Conservation (phyloP, 2,329 filamentous ascomycete species). For the Rachicladosporium sp. region DNA sequence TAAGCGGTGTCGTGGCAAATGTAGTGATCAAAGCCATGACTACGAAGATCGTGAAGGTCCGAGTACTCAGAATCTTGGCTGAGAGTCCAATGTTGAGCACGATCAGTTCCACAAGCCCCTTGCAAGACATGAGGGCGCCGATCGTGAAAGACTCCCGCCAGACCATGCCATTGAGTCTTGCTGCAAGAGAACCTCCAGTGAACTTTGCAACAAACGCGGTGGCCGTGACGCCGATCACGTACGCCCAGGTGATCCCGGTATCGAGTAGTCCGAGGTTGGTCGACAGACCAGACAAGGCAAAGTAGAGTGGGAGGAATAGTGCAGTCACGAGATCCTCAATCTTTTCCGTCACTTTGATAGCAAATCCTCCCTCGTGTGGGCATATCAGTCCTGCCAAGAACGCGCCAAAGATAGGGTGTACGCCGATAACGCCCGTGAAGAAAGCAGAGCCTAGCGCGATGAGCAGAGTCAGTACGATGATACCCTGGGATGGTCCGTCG, state of each 20-base stretch:
- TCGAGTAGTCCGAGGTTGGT: constrained; percentile 79
- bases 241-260: constrained; percentile 73
- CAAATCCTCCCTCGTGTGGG: constrained; percentile 79
- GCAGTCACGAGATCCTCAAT: constrained; percentile 81
- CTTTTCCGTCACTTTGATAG: constrained; percentile 85
- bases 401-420: constrained; percentile 88
- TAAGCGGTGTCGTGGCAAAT: constrained; percentile 68
- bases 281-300: constrained; percentile 78
- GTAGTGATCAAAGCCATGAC: constrained; percentile 87
- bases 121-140: constrained; percentile 89
- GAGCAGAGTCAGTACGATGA: constrained; percentile 71
- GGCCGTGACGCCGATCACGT: constrained; percentile 69
- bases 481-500: constrained; percentile 75
- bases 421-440: constrained; percentile 81
- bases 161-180: constrained; percentile 60
- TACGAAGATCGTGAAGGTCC: constrained; percentile 88
- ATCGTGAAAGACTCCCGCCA: constrained; percentile 88
- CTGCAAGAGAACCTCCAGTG: constrained; percentile 66
- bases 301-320: constrained; percentile 81
- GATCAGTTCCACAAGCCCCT: constrained; percentile 87
- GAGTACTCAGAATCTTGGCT: constrained; percentile 64
- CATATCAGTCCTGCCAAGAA: constrained; percentile 84
- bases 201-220: constrained; percentile 82
- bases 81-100: constrained; percentile 81
- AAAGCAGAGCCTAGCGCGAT: constrained; percentile 69